A percentile compares a stretch with the other conserved stretches of the same genome.
Evolutionary conservation across 1,284 basidiomycete genomes (phyloP).

Genomic region (Apiotrichum laibachii): DNA sequence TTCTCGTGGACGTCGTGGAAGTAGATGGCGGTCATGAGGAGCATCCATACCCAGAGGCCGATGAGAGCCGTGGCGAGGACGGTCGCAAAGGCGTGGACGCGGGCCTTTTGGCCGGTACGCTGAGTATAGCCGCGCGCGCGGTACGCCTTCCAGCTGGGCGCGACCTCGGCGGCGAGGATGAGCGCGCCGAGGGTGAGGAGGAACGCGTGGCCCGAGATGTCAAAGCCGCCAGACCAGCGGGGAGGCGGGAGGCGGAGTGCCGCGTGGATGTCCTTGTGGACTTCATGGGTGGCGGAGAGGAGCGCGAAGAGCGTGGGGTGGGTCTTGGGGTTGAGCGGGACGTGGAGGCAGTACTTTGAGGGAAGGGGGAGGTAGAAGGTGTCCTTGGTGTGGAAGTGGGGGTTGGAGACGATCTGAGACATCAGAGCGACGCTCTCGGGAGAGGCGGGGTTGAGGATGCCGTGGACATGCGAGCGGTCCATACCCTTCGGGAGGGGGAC

Average conservation of each 20-base stretch:
- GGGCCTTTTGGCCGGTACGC: background rate
- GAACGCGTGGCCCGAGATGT: constrained; percentile 92
- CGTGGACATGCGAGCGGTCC: constrained; percentile 13
- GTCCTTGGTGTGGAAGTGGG: background rate
- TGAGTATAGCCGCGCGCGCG: constrained; percentile 2
- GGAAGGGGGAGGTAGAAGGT: constrained; percentile 30
- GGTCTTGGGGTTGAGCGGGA: constrained; percentile 59
- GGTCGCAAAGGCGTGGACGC: constrained; percentile 22
- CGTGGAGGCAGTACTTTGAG: constrained; percentile 59
- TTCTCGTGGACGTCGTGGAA: constrained; percentile 90
- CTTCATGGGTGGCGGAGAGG: constrained; percentile 17
- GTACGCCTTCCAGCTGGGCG: constrained; percentile 41
- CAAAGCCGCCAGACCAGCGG: constrained; percentile 72
- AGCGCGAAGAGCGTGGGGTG: constrained; percentile 65
- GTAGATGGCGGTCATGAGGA: constrained; percentile 77
- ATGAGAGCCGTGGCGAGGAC: constrained; percentile 54
- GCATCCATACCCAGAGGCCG: constrained; percentile 69
- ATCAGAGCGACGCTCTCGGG: constrained; percentile 32
- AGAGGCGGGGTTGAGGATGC: constrained; percentile 11
- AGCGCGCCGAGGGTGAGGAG: constrained; percentile 79
- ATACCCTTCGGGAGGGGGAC: constrained; percentile 57
- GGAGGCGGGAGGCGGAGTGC: constrained; percentile 36
- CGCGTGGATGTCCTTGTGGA: constrained; percentile 10
- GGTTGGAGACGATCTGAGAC: constrained; percentile 48
- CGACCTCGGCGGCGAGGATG: constrained; percentile 74